Evolutionary conservation across 2,329 filamentous ascomycete genomes (phyloP), one percentile per base, ranked within the genome.

Genomic region (Phymatotrichopsis omnivora): DNA sequence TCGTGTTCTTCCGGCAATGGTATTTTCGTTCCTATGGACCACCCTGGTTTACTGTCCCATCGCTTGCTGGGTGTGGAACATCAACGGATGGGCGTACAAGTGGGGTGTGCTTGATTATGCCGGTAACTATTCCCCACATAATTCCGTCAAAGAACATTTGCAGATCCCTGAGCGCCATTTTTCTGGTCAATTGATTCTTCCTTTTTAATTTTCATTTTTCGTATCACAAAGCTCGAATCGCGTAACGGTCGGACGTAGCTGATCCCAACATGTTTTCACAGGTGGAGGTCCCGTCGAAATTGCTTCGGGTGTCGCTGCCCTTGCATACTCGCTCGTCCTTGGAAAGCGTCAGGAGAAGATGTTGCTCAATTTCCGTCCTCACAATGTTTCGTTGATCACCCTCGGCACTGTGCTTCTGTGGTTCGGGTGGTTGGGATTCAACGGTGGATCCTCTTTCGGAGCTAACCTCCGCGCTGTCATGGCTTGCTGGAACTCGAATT

Each of bases 401-500:
- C 80, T 96, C 58, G 91, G 91, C 53, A 96, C 91, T 3, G 76
- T 94, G 55, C 76, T 98, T 59, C 85, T 98, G 45, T 96, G 87
- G 87, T 96, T 96, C 61, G 91, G 91, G 61, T 98, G 91, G 91
- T 73, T 98, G 55, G 91, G 87, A 44, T 98, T 98, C 77, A 98
- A 98, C 72, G 91, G 89, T 59, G 91, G 91, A 54, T 95, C 87
- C 19, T 71, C 89, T 29, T 94, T 95, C 58, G 87, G 89, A 57
- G 85, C 87, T 56, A 95, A 95, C 70, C 74, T 96, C 42, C 83
- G 91, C 56, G 91, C 91, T 44, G 80, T 82, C 56, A 93, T 95
- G 79, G 89, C 91, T 44, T 94, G 85, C 77, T 98, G 87, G 89
- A 96, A 96, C 74, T 85, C 83, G 49, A 95, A 91, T 70, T 64